Conservation (phyloP, 176 grass and related monocot species). For the Hordeum marinum region DNA sequence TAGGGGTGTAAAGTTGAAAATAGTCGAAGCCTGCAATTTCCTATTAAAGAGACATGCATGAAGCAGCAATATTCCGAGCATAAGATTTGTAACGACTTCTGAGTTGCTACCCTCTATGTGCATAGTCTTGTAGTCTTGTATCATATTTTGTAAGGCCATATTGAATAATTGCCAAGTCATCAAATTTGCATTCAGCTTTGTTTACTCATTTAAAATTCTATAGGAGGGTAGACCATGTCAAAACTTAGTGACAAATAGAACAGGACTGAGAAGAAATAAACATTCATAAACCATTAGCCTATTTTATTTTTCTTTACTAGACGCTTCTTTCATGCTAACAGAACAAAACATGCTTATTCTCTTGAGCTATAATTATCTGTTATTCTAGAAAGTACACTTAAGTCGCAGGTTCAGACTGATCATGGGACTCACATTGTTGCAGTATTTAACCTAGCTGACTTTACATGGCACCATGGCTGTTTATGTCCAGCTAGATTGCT, state of each 20-base stretch:
- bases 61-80: constrained; percentile 2
- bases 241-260: neutral
- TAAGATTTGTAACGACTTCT: neutral
- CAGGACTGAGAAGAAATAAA: neutral
- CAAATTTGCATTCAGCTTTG: neutral
- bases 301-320: neutral
- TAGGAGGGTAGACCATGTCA: neutral
- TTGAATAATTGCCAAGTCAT: neutral
- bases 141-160: neutral
- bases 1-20: neutral
- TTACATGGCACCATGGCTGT: neutral
- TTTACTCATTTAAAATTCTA: neutral
- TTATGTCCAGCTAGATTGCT: neutral
- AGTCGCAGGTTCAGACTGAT: neutral
- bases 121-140: neutral
- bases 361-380: neutral
- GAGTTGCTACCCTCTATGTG: neutral
- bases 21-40: neutral
- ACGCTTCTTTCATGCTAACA: neutral
- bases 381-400: neutral
- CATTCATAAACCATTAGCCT: neutral
- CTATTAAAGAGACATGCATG: neutral
- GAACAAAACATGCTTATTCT: neutral
- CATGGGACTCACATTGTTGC: neutral
- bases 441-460: constrained; percentile 9